Evolutionary conservation across 2,329 filamentous ascomycete species (phyloP).

Genomic region (Cercospora janseana): DNA sequence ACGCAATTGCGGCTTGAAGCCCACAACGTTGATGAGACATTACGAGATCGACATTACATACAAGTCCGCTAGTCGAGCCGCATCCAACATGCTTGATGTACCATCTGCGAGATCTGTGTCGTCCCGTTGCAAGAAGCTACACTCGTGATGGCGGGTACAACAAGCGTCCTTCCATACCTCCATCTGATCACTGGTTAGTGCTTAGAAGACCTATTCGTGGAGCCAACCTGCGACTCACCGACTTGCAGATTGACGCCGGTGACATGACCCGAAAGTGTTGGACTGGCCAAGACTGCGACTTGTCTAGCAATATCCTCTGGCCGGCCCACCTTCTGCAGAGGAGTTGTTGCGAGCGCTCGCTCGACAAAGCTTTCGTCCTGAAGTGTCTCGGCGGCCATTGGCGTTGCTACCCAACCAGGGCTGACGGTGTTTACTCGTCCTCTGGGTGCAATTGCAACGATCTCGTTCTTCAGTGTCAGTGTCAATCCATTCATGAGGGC

Average conservation of each 20-base stretch:
- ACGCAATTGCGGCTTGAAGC: too few relatives aligned
- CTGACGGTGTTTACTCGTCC: constrained; percentile 34
- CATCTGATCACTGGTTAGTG: constrained; percentile 28
- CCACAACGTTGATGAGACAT: too few relatives aligned
- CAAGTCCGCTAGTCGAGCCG: too few relatives aligned
- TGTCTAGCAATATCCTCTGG: constrained; percentile 34
- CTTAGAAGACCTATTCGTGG: not conserved
- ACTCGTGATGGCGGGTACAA: constrained; percentile 21
- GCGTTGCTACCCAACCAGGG: constrained; percentile 21
- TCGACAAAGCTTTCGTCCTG: constrained; percentile 33
- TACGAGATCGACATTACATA: too few relatives aligned
- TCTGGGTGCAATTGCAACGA: constrained; percentile 31
- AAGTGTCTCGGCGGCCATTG: constrained; percentile 10
- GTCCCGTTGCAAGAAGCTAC: not conserved
- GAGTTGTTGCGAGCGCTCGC: constrained; percentile 34
- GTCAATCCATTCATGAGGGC: constrained; percentile 36
- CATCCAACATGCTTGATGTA: too few relatives aligned
- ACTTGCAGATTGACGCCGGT: constrained; percentile 31
- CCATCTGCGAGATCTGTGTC: not conserved
- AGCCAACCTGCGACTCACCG: constrained; percentile 13
- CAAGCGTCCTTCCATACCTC: constrained; percentile 35
- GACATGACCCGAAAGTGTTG: constrained; percentile 32
- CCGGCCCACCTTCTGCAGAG: constrained; percentile 33
- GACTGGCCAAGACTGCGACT: constrained; percentile 33
- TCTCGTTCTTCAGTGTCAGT: constrained; percentile 37